Evolutionary conservation across 2,329 filamentous ascomycete genomes (phyloP).

Genomic region (Immersiporthe knoxdaviesiana): DNA sequence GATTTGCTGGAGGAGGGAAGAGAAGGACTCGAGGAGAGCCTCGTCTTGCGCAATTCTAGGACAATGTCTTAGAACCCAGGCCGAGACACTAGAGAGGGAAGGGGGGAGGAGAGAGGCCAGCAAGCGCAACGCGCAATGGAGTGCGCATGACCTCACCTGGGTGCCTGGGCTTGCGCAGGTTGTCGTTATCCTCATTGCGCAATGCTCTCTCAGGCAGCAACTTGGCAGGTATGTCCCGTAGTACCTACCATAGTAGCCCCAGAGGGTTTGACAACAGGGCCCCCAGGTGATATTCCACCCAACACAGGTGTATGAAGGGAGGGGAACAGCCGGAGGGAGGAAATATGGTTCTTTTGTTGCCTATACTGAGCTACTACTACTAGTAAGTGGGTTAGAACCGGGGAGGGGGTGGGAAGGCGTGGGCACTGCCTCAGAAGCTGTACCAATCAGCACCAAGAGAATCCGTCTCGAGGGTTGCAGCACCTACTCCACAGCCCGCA

Average conservation of each 20-base stretch:
- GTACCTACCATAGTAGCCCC: neutral
- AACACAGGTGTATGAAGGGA: neutral
- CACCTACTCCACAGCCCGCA: neutral
- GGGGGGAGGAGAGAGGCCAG: neutral
- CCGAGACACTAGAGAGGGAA: neutral
- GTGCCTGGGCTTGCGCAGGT: neutral
- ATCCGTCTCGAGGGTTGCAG: neutral
- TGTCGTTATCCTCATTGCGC: neutral
- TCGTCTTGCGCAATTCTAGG: neutral
- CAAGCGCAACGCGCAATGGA: conserved; percentile 5
- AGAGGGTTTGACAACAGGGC: neutral
- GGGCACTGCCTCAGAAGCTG: neutral
- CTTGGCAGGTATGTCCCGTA: neutral
- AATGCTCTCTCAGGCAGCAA: conserved; percentile 8
- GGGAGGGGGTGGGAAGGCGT: neutral
- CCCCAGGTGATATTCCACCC: neutral
- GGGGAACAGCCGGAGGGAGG: neutral
- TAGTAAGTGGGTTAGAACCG: neutral
- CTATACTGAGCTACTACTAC: too few species aligned
- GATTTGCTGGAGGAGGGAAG: conserved; percentile 4
- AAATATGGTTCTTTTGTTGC: conserved; percentile 1
- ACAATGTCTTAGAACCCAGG: neutral
- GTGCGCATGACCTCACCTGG: neutral
- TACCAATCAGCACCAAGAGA: neutral
- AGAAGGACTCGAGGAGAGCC: neutral